Base-by-base conservation (phyloP, 169 alveolate species). In the Cryptosporidium bovis region DNA sequence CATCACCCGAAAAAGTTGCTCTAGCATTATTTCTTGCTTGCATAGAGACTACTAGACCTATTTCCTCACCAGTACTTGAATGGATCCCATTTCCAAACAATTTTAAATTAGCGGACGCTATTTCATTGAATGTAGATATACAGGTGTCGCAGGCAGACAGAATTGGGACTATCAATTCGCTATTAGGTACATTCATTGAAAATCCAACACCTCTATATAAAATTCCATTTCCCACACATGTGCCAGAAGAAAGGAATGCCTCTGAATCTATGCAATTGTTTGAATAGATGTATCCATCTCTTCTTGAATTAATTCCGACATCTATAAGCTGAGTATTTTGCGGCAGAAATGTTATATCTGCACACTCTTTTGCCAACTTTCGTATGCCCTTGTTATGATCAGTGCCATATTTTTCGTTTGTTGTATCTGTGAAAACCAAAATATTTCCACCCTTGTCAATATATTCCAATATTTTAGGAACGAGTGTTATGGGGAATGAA, bases 11-110 rank as follows among this genome's bases (percentile, higher is more conserved):
- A 60, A 60, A 77, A 20, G 71, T 58, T 6, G 51, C 87, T 44
- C 87, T 77, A 40, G 87, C 87, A 40, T 34, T 50, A 53, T 77
- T 77, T 27, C 87, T 77, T 46, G 65, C 87, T 44, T 77, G 87
- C 65, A 77, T 60, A 6, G 87, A 60, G 20, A 77, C 64, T 13
- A 77, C 53, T 18, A 77, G 20, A 18, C 87, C 87, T 46, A 77
- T 77, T 77, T 77, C 87, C 16, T 77, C 71, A 13, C 71, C 64
- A 7, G 77, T 62, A 48, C 87, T 77, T 34, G 71, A 77, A 31
- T 60, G n/a, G 7, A 77, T 27, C 12, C 31, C 31, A 51, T 60
- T 77, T 46, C 87, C 71, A 40, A 77, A 77, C 3, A 46, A 77
- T 13, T 16, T 77, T 5, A 20, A 4, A 12, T 34, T n/a, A 18